A percentile compares a stretch with the other conserved stretches of the same genome.
These are phyloP conservation scores for Lagerstroemia speciosa DNA, from an alignment of 345 rosid species.

Conservation along the genomic window DNA sequence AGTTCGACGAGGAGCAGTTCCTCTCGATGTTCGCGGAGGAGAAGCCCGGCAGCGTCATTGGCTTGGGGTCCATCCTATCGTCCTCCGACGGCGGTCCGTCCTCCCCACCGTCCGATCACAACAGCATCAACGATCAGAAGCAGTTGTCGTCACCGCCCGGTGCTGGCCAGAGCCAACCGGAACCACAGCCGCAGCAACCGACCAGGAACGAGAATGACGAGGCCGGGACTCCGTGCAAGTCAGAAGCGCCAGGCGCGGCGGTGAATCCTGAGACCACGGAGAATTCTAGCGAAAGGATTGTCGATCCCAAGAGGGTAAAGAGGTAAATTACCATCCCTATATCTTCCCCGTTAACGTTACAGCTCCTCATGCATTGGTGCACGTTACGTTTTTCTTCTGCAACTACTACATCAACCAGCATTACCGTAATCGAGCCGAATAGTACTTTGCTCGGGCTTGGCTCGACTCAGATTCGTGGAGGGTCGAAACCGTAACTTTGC, in stretches of 20 bases:
- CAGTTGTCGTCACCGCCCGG: slow-evolving; percentile 16
- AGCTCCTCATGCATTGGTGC: not conserved
- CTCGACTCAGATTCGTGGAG: too few species aligned
- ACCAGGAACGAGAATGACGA: slow-evolving; percentile 39
- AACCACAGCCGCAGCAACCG: slow-evolving; percentile 5
- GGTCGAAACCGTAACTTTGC: too few species aligned
- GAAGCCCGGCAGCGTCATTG: slow-evolving; percentile 28
- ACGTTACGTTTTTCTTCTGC: too few species aligned
- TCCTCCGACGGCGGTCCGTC: slow-evolving; percentile 35
- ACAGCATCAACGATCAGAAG: slow-evolving; percentile 59
- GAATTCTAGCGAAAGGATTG: slow-evolving; percentile 30
- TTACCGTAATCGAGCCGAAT: too few species aligned
- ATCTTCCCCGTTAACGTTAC: not conserved
- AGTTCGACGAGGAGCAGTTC: slow-evolving; percentile 75
- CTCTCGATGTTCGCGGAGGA: slow-evolving; percentile 72
- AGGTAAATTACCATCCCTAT: slow-evolving; percentile 37
- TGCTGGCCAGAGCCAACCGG: not conserved
- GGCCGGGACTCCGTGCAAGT: slow-evolving; percentile 48
- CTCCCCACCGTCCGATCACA: slow-evolving; percentile 70
- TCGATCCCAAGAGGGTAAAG: slow-evolving; percentile 87
- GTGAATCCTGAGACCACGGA: slow-evolving; percentile 7
- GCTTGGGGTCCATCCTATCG: slow-evolving; percentile 30
- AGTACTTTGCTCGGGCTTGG: too few species aligned
- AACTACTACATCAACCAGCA: too few species aligned
- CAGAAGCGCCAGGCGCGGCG: slow-evolving; percentile 4